Evolutionary conservation across 306 rosid genomes (phyloP).

Genomic region (Mimosa bimucronata): DNA sequence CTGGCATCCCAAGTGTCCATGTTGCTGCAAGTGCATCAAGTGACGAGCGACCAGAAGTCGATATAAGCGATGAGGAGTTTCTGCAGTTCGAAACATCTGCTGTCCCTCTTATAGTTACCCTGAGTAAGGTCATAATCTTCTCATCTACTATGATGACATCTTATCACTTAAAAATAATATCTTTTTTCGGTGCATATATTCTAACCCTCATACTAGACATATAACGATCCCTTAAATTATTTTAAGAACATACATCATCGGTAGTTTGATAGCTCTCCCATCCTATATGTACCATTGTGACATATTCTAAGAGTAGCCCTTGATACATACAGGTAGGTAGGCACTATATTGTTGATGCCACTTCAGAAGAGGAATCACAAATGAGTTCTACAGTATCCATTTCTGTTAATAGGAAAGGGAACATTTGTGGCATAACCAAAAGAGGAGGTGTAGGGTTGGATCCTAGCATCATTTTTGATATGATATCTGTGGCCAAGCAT

Average conservation of each 20-base stretch:
- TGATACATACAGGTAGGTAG: conserved; percentile 64
- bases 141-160: not conserved
- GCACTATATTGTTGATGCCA: conserved; percentile 87
- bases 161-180: too few relatives aligned
- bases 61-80: conserved; percentile 84
- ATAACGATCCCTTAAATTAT: too few relatives aligned
- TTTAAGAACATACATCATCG: conserved; percentile 42
- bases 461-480: conserved; percentile 86
- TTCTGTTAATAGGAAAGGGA: conserved; percentile 71
- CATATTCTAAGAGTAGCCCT: conserved; percentile 5
- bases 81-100: conserved; percentile 82
- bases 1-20: conserved; percentile 80
- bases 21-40: conserved; percentile 61
- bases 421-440: conserved; percentile 76
- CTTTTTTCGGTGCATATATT: too few relatives aligned
- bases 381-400: conserved; percentile 86
- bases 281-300: conserved; percentile 18
- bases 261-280: not conserved
- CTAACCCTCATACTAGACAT: too few relatives aligned
- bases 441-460: conserved; percentile 82
- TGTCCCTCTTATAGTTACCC: conserved; percentile 77
- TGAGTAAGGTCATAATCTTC: conserved; percentile 65
- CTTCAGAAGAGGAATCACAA: conserved; percentile 87
- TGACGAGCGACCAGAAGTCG: conserved; percentile 75
- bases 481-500: conserved; percentile 76